Evolutionary conservation across 1,139 yeast genomes (phyloP).

Genomic region (Saccharomyces hybrid): DNA sequence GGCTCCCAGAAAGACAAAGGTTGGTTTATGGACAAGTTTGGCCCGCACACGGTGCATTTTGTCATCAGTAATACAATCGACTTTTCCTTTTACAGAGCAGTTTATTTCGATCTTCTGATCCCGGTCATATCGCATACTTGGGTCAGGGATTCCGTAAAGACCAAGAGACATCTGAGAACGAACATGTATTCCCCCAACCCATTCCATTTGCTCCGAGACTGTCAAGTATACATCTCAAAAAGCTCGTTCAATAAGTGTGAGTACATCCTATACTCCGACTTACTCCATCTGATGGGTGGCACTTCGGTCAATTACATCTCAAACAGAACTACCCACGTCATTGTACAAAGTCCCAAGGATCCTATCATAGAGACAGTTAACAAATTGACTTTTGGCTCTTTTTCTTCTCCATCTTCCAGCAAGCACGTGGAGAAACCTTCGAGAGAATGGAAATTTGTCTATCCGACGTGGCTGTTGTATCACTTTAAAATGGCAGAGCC

Average conservation of each 20-base stretch:
- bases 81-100: constrained; percentile 47
- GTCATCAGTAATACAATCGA: constrained; percentile 48
- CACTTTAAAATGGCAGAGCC: constrained; percentile 40
- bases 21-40: constrained; percentile 6
- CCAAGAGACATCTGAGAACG: constrained; percentile 42
- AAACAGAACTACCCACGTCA: constrained; percentile 67
- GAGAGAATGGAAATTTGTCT: constrained; percentile 41
- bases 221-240: constrained; percentile 55
- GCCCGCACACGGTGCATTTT: constrained; percentile 34
- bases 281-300: constrained; percentile 65
- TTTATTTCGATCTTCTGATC: constrained; percentile 47
- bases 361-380: constrained; percentile 37
- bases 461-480: constrained; percentile 71
- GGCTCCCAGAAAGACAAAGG: background rate
- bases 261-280: constrained; percentile 52
- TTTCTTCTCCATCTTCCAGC: constrained; percentile 27
- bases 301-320: constrained; percentile 57
- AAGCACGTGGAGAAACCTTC: constrained; percentile 19
- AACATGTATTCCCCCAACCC: constrained; percentile 58
- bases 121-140: constrained; percentile 65
- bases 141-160: constrained; percentile 46
- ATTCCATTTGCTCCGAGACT: constrained; percentile 51
- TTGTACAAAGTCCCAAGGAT: constrained; percentile 50
- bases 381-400: constrained; percentile 4
- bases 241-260: constrained; percentile 56